Base-by-base conservation (phyloP, 2,329 filamentous ascomycete genomes). In the Verruconis gallopava region DNA sequence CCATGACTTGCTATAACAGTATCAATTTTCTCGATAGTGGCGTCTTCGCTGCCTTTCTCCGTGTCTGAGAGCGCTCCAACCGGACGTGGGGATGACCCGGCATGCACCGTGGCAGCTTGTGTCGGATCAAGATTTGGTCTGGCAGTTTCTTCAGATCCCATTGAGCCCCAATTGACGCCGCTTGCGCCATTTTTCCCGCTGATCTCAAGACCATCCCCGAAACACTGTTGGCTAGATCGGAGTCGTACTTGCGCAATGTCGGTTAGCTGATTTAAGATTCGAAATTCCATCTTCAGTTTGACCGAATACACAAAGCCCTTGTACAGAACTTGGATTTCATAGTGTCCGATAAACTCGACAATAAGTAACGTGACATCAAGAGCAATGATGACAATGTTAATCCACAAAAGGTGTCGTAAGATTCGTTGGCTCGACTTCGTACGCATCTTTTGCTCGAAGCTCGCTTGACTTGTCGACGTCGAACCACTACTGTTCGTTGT, bases 251-350 rank as follows among this genome's bases (percentile, higher is more conserved):
- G 18, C 11, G 38, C n/a, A 6, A 38, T 40, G 17, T 40, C 20
- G 5, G 25, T 19, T 20, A 51, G 40, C 39, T 50, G 46, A 42
- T 49, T 51, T 12, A 51, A 45, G 32, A 51, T 47, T 11, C 42
- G 34, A 28, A 51, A 51, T 25, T 51, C 49, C 25, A 51, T 35
- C 15, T 42, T 46, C 13, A 51, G 41, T 21, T 51, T 51, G 42
- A 50, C 42, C 19, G 42, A 19, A 21, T 38, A 38, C 14, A 38
- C 12, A 21, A 21, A 17, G 37, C 20, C 40, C 32, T 42, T 42
- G 32, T 38, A 42, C 4, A 38, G 15, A n/a, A 21, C 19, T 19
- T 42, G 40, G 5, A 42, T 40, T 19, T 41, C 40, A 20, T 42
- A 42, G 19, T 42, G 32, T 4, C 40, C 40, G 20, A 21, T 14